phyloP scores from a whole-genome alignment of 2,329 filamentous ascomycete species.

The Phialophora verrucosa region DNA sequence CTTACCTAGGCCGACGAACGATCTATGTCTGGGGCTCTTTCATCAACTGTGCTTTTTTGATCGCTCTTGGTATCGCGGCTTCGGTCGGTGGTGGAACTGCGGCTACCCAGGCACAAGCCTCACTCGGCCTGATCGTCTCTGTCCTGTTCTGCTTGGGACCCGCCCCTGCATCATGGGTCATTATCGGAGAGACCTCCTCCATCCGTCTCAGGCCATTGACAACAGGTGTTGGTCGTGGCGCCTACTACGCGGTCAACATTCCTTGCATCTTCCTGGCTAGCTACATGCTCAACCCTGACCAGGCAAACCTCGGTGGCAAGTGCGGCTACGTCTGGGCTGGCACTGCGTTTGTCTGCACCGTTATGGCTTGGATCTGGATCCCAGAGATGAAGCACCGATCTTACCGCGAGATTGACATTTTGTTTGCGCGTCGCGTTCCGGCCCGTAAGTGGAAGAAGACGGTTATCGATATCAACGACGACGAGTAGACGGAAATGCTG shows the following conservation, averaged over 20 bases:
- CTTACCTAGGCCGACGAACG: constrained; percentile 66
- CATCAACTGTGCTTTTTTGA: constrained; percentile 60
- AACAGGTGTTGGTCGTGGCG: constrained; percentile 67
- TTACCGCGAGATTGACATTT: constrained; percentile 67
- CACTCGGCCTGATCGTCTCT: constrained; percentile 68
- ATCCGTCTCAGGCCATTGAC: constrained; percentile 69
- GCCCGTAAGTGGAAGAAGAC: constrained; percentile 60
- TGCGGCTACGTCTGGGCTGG: constrained; percentile 66
- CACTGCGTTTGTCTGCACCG: constrained; percentile 62
- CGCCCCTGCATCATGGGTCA: constrained; percentile 69
- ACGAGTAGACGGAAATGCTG: constrained; percentile 59
- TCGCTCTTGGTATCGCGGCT: constrained; percentile 65
- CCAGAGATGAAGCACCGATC: constrained; percentile 65
- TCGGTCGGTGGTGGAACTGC: constrained; percentile 53
- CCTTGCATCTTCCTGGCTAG: constrained; percentile 67
- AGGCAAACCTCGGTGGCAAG: constrained; percentile 58
- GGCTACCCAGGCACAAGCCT: constrained; percentile 63
- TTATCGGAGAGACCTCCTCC: constrained; percentile 70
- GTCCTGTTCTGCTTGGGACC: constrained; percentile 68
- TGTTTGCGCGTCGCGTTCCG: constrained; percentile 60
- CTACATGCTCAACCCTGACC: constrained; percentile 49
- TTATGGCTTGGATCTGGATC: constrained; percentile 56
- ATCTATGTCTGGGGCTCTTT: constrained; percentile 68
- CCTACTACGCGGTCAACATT: constrained; percentile 69
- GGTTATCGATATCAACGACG: constrained; percentile 62